Percentiles rank a stretch among this genome's conserved stretches.
Conservation (phyloP, 306 rosid species). For the Vigna nakashimae region DNA sequence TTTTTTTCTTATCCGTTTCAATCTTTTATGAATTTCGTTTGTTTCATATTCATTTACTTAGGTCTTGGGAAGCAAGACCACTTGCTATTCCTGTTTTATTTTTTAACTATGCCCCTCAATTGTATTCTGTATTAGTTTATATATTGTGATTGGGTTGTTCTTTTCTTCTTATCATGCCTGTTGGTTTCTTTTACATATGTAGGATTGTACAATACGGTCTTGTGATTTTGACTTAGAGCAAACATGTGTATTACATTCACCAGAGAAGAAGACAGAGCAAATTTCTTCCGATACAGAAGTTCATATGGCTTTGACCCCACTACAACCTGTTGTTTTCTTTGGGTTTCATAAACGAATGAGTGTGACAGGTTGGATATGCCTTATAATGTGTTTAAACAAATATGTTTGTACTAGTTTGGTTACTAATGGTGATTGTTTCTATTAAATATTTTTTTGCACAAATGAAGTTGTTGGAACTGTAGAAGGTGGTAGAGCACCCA, state of each 20-base stretch:
- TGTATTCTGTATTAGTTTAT: slow-evolving; percentile 27
- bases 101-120: slow-evolving; percentile 26
- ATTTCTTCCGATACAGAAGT: slow-evolving; percentile 90
- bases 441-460: slow-evolving; percentile 45
- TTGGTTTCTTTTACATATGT: slow-evolving; percentile 42
- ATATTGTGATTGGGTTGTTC: slow-evolving; percentile 35
- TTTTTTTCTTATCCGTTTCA: background rate
- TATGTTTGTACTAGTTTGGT: slow-evolving; percentile 34
- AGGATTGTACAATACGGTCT: slow-evolving; percentile 97
- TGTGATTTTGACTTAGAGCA: slow-evolving; percentile 98
- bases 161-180: slow-evolving; percentile 34
- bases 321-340: slow-evolving; percentile 92
- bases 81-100: background rate
- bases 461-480: slow-evolving; percentile 95
- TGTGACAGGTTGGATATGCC: slow-evolving; percentile 75
- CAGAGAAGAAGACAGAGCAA: slow-evolving; percentile 87
- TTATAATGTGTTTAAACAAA: background rate
- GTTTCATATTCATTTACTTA: slow-evolving; percentile 5
- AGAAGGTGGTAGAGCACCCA: slow-evolving; percentile 91
- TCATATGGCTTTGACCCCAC: slow-evolving; percentile 95
- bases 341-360: slow-evolving; percentile 94
- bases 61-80: background rate
- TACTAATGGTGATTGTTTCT: slow-evolving; percentile 22
- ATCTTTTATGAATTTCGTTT: slow-evolving; percentile 4
- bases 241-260: slow-evolving; percentile 93